These are phyloP conservation scores for Trichopus zeylanicus DNA, from an alignment of 116 monocot species.

Conservation along the genomic window DNA sequence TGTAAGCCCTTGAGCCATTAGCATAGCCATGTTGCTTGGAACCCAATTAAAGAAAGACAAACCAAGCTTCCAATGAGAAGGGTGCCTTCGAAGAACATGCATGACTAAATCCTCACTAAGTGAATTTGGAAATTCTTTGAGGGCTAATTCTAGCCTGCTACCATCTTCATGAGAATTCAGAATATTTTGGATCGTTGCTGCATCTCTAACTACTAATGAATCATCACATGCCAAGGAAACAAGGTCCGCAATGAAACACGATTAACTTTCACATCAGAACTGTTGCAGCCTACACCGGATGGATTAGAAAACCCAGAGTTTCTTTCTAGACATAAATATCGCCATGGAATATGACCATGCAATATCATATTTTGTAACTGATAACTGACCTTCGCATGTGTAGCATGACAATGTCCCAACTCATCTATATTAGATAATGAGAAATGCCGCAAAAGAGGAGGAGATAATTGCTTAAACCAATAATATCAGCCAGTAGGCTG, in stretches of 20 bases:
- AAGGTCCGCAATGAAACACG: neutral
- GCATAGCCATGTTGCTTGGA: constrained; percentile 24
- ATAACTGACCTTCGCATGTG: neutral
- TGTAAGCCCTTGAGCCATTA: constrained; percentile 51
- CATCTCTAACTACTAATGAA: constrained; percentile 9
- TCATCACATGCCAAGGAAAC: neutral
- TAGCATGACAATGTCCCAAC: neutral
- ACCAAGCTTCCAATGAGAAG: constrained; percentile 49
- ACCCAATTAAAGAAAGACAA: constrained; percentile 67
- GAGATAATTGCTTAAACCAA: neutral
- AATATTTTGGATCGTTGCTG: constrained; percentile 24
- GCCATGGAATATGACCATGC: neutral
- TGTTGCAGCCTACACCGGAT: neutral
- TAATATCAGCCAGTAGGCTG: neutral
- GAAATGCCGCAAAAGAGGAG: neutral
- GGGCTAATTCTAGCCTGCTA: constrained; percentile 19
- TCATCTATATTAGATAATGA: neutral
- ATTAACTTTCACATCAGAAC: neutral
- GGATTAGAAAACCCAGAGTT: neutral
- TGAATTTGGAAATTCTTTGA: constrained; percentile 7
- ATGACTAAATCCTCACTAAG: constrained; percentile 52
- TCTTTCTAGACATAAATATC: neutral
- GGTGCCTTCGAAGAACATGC: constrained; percentile 44
- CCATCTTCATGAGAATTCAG: constrained; percentile 23
- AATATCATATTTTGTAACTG: neutral